A percentile compares a stretch with the other conserved stretches of the same genome.
Evolutionary conservation across 78 protist species (phyloP).

Genomic region (slime mould (Dictyostelium discoideum)): dicty_2.7 NC_007091.3:1549001-1549500

Average conservation of each 20-base stretch:
- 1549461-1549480: conserved; percentile 23
- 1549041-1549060: background rate
- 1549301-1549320: background rate
- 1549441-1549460: conserved; percentile 13
- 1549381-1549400: background rate
- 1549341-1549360: background rate
- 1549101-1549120: background rate
- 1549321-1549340: background rate
- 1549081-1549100: background rate
- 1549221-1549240: background rate
- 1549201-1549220: background rate
- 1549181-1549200: background rate
- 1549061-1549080: background rate
- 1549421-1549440: conserved; percentile 18
- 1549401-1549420: background rate
- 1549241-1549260: background rate
- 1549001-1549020: conserved; percentile 31
- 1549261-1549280: background rate
- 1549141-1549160: background rate
- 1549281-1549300: background rate
- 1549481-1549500: background rate
- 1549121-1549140: background rate
- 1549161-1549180: background rate
- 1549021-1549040: background rate
- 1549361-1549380: background rate